Evolutionary conservation across 768 basidiomycete species (phyloP), one percentile per base, ranked within the genome.

Genomic region (Imleria badia): DNA sequence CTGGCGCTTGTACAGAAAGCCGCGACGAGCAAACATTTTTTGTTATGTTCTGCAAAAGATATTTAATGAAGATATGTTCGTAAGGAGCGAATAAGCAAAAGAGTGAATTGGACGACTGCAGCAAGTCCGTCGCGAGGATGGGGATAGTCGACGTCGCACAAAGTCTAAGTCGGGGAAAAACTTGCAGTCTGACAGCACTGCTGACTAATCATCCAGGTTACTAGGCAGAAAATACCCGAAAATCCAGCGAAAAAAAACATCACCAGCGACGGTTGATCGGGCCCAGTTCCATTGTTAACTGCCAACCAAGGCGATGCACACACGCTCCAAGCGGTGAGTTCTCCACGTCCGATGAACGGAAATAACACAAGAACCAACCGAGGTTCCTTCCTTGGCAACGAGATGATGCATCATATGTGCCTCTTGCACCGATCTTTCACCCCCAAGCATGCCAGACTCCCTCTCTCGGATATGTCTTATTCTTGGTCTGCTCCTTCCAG

Each of bases 71-170:
- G 38, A 9, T 22, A 45, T 30, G 38, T 57, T 61, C 53, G 59
- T 65, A 65, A 70, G 29, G 66, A 72, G 51, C 41, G 69, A 52
- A 51, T 11, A 4, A 14, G 22, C 0, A 52, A 67, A 71, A 19
- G 26, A 26, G 26, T 26, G 26, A 6, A 26, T 26, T 26, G 26
- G 26, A 26, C 26, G 26, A 26, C 26, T 26, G 26, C 6, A 6
- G 26, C 3, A 26, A 3, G 26, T 26, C 26, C 26, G 26, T 26
- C 26, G 26, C 26, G 6, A 26, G 11, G 45, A 13, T 20, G 33
- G 26, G 20, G 9, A 13, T 5, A 17, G 30, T 46, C 29, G 31
- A 36, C 17, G 41, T 30, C 2, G 56, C n/a, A 39, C 39, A 6
- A 3, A 26, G n/a, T n/a, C n/a, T n/a, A 40, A 40, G 20, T 31